Percentiles rank a stretch among this genome's conserved stretches.
Evolutionary conservation across 2,329 filamentous ascomycete genomes (phyloP).

Genomic region (Whalleya microplaca): DNA sequence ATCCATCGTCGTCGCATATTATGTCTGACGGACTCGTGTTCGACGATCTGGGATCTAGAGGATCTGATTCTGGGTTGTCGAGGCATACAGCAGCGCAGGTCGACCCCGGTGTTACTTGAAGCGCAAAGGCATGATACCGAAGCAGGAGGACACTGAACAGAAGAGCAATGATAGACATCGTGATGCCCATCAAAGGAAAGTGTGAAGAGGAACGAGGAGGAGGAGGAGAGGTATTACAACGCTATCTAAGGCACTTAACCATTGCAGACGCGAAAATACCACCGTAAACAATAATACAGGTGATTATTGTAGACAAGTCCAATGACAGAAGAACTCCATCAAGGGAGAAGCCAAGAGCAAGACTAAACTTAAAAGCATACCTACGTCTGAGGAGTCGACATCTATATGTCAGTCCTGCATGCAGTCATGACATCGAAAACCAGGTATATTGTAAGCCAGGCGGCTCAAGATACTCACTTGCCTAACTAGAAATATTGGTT

Average conservation of each 20-base stretch:
- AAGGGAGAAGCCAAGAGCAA: slow-evolving; percentile 10
- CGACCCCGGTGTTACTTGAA: slow-evolving; percentile 56
- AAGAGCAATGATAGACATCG: slow-evolving; percentile 11
- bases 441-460: not conserved
- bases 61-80: slow-evolving; percentile 41
- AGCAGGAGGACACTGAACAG: slow-evolving; percentile 24
- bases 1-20: slow-evolving; percentile 48
- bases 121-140: slow-evolving; percentile 27
- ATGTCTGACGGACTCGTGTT: slow-evolving; percentile 52
- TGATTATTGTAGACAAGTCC: not conserved
- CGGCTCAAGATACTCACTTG: not conserved
- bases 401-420: slow-evolving; percentile 23
- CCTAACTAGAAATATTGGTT: not conserved
- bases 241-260: not conserved
- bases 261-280: not conserved
- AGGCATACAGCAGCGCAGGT: slow-evolving; percentile 53
- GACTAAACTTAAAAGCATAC: not conserved
- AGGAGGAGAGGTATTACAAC: slow-evolving; percentile 7
- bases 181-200: slow-evolving; percentile 13
- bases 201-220: slow-evolving; percentile 5
- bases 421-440: not conserved
- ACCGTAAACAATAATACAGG: not conserved
- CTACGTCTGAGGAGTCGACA: not conserved
- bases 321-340: slow-evolving; percentile 5
- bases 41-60: slow-evolving; percentile 40